Conservation (phyloP, 2,329 filamentous ascomycete genomes). For the Chaetomiaceae sp. region DNA sequence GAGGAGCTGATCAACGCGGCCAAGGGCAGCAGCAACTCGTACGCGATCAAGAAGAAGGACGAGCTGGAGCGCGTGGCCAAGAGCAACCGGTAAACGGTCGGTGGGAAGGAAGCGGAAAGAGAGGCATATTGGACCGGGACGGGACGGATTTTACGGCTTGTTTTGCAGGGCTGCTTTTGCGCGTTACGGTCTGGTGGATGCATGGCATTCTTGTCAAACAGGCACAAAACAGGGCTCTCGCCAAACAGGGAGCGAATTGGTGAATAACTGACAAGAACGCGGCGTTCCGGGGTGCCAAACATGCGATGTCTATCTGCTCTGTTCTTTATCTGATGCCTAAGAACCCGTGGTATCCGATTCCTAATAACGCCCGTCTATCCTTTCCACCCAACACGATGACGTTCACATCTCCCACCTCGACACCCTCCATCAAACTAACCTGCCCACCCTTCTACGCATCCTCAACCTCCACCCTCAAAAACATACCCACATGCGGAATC, state of each 20-base stretch:
- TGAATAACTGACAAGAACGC: conserved; percentile 20
- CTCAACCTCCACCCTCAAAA: conserved; percentile 37
- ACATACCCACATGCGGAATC: conserved; percentile 84
- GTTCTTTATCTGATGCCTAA: not conserved
- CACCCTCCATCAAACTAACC: too few species aligned
- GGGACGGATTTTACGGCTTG: conserved; percentile 35
- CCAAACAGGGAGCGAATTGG: conserved; percentile 23
- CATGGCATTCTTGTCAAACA: conserved; percentile 40
- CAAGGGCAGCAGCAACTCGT: conserved; percentile 99
- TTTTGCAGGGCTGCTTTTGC: conserved; percentile 38
- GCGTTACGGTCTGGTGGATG: conserved; percentile 39
- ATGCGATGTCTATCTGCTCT: conserved; percentile 10
- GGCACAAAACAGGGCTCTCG: conserved; percentile 35
- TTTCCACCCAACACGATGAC: too few species aligned
- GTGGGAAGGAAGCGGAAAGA: conserved; percentile 17
- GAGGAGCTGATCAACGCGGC: conserved; percentile 99
- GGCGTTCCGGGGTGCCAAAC: conserved; percentile 8
- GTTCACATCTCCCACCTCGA: too few species aligned
- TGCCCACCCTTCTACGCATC: too few species aligned
- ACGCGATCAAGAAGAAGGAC: conserved; percentile 99
- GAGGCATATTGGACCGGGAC: conserved; percentile 23
- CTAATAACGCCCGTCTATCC: too few species aligned
- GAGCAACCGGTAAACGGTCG: conserved; percentile 89
- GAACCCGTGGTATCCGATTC: conserved; percentile 4
- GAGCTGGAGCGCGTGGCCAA: conserved; percentile 99